These are phyloP conservation scores for Fusarium sp. DNA, from an alignment of 2,329 filamentous ascomycete species.

Conservation along the genomic window DNA sequence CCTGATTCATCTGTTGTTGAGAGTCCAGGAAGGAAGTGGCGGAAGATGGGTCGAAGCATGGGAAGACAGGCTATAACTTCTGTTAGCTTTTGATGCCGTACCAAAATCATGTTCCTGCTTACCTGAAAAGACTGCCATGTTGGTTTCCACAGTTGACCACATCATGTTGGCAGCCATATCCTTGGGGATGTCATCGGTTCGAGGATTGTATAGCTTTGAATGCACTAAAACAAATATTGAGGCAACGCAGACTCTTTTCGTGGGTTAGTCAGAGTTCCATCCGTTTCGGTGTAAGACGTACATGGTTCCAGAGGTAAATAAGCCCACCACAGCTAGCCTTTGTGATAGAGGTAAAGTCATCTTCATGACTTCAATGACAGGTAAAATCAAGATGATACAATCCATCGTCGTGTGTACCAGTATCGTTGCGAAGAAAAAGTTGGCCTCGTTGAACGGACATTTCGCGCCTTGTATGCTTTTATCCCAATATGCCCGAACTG, in stretches of 20 bases:
- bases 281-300: fast-evolving
- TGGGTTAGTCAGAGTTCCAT: fast-evolving
- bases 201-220: conserved; percentile 20
- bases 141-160: conserved; percentile 37
- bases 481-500: conserved; percentile 52
- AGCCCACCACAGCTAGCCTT: conserved; percentile 24
- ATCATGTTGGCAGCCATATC: conserved; percentile 34
- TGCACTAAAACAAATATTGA: conserved; percentile 34
- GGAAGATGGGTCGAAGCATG: conserved; percentile 27
- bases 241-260: conserved; percentile 31
- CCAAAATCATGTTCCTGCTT: fast-evolving
- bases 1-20: background rate
- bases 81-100: fast-evolving
- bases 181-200: conserved; percentile 28
- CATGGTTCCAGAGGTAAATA: conserved; percentile 30
- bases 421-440: conserved; percentile 52
- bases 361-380: conserved; percentile 31
- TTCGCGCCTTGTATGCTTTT: conserved; percentile 38
- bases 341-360: conserved; percentile 16
- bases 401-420: conserved; percentile 48
- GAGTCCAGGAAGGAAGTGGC: conserved; percentile 1
- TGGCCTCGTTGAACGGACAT: conserved; percentile 49
- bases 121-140: conserved; percentile 43
- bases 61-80: conserved; percentile 11
- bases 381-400: conserved; percentile 21